phyloP scores from a whole-genome alignment of 371 early-diverging fungal species.

The Conidiobolus incongruus region DNA sequence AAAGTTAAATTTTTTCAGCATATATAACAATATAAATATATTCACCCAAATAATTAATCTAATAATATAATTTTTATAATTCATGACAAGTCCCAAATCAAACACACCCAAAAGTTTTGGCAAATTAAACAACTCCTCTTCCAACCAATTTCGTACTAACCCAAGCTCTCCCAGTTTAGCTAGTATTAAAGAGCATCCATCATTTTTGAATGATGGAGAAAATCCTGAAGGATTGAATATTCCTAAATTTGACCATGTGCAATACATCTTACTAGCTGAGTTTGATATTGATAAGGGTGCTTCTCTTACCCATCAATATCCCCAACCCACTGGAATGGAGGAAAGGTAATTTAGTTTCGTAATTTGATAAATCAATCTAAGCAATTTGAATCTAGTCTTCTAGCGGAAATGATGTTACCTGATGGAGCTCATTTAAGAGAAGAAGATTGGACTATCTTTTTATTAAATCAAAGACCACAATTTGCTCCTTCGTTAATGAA shows the following conservation, averaged over 20 bases:
- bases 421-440: conserved; percentile 82
- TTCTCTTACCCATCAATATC: conserved; percentile 62
- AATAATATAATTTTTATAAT: too few species aligned
- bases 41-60: too few species aligned
- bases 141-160: too few species aligned
- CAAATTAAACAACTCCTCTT: too few species aligned
- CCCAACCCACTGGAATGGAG: conserved; percentile 57
- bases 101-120: too few species aligned
- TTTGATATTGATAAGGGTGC: conserved; percentile 86
- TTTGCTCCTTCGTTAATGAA: conserved; percentile 9
- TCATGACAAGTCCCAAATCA: too few species aligned
- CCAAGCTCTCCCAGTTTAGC: too few species aligned
- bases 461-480: conserved; percentile 48
- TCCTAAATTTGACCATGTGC: conserved; percentile 24
- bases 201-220: too few species aligned
- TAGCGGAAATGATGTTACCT: conserved; percentile 88
- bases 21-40: too few species aligned
- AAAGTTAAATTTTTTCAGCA: too few species aligned
- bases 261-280: conserved; percentile 71
- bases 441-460: conserved; percentile 89
- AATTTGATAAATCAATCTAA: conserved; percentile 13
- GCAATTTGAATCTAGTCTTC: conserved; percentile 17
- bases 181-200: too few species aligned
- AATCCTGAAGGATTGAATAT: neutral
- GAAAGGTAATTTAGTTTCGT: conserved; percentile 35